Conservation (phyloP, 345 rosid species). For the Rubroshorea leprosula region DNA sequence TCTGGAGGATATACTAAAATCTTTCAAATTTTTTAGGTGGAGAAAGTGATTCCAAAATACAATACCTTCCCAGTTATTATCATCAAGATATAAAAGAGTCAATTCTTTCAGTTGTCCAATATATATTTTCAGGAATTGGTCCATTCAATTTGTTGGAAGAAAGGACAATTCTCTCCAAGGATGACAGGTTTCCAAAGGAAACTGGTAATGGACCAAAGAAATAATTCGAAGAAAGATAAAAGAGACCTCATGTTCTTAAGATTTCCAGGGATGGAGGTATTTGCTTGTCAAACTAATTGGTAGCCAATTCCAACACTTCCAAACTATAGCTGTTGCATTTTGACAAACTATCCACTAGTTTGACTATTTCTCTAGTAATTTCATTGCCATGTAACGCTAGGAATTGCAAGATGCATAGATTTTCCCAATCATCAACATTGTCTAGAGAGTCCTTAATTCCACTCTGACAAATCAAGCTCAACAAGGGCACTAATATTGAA, state of each 20-base stretch:
- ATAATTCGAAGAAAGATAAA: slow-evolving; percentile 8
- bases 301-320: too few relatives aligned
- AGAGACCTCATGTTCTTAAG: slow-evolving; percentile 17
- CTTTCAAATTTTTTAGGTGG: slow-evolving; percentile 5
- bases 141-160: slow-evolving; percentile 24
- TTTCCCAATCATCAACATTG: too few relatives aligned
- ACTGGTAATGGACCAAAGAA: slow-evolving; percentile 21
- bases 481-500: too few relatives aligned
- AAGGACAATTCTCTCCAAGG: slow-evolving; percentile 12
- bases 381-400: too few relatives aligned
- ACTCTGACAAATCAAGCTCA: too few relatives aligned
- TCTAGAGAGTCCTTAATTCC: too few relatives aligned
- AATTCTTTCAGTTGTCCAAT: slow-evolving; percentile 20
- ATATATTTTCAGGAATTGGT: slow-evolving; percentile 21
- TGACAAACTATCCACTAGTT: too few relatives aligned
- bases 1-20: slow-evolving; percentile 6
- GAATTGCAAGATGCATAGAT: too few relatives aligned
- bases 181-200: slow-evolving; percentile 19
- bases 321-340: too few relatives aligned
- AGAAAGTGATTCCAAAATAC: slow-evolving; percentile 15
- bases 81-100: background rate
- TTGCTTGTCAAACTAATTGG: too few relatives aligned
- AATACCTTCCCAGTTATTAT: slow-evolving; percentile 25
- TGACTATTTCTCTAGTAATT: too few relatives aligned
- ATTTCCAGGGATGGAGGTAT: slow-evolving; percentile 30